Evolutionary conservation across 441 rosid species (phyloP).

Genomic region (Adansonia madagascariensis): DNA sequence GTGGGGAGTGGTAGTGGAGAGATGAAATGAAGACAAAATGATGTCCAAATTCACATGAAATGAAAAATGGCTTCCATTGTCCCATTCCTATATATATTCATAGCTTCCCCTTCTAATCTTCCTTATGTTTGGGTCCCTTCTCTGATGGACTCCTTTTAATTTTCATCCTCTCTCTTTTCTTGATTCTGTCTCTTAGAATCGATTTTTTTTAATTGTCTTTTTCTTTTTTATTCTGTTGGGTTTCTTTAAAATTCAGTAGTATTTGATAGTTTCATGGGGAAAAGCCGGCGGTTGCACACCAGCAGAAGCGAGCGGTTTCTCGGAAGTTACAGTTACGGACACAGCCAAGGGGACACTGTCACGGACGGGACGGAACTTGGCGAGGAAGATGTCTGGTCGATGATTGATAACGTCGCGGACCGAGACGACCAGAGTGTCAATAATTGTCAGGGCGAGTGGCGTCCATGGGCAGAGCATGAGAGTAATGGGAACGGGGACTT

Average conservation of each 20-base stretch:
- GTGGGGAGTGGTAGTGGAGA: background rate
- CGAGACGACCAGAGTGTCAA: slow-evolving; percentile 23
- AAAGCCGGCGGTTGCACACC: slow-evolving; percentile 66
- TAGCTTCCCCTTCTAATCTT: slow-evolving; percentile 28
- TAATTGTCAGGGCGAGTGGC: slow-evolving; percentile 43
- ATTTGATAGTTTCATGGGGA: slow-evolving; percentile 55
- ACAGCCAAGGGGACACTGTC: slow-evolving; percentile 37
- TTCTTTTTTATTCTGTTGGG: background rate
- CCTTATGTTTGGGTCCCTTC: slow-evolving; percentile 40
- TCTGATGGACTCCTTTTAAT: slow-evolving; percentile 32
- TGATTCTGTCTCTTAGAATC: background rate
- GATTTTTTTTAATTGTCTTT: background rate
- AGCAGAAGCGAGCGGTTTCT: slow-evolving; percentile 75
- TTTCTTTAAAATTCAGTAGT: background rate
- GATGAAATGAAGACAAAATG: slow-evolving; percentile 60
- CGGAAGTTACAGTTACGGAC: slow-evolving; percentile 53
- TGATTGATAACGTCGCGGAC: slow-evolving; percentile 51
- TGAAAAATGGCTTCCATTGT: slow-evolving; percentile 23
- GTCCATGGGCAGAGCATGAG: slow-evolving; percentile 33
- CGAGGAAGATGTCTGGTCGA: slow-evolving; percentile 91
- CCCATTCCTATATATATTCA: slow-evolving; percentile 46
- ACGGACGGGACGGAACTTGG: slow-evolving; percentile 60
- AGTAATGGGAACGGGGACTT: slow-evolving; percentile 27
- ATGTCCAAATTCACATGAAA: slow-evolving; percentile 58
- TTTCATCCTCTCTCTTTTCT: background rate